Evolutionary conservation across 2,329 filamentous ascomycete genomes (phyloP), one percentile per base, ranked within the genome.

Genomic region (Monosporascus ibericus): DNA sequence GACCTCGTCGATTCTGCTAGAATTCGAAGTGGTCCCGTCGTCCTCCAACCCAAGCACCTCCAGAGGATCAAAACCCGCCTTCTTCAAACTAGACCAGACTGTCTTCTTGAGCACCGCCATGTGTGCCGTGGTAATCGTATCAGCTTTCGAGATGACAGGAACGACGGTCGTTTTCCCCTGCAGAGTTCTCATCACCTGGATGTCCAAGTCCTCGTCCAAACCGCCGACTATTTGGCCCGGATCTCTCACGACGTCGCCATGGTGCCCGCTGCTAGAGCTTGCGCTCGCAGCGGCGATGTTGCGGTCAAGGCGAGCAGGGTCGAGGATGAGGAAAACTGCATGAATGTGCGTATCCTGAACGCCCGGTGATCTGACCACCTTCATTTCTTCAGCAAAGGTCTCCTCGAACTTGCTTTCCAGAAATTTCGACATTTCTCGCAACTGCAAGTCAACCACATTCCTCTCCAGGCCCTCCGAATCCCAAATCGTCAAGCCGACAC

Each of bases 351-450:
- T 96, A 74, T 99, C 94, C 68, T 91, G 89, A 58, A 90, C 88
- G 52, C 92, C 92, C 25, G 94, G 92, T 50, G 92, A 91, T 63
- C 94, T 88, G 56, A 96, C 80, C 47, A 99, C 92, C 76, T 96
- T 97, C 81, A 95, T 95, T 75, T 99, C 94, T 72, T 99, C 94
- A 48, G 84, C 84, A 68, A 99, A 95, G 0, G 94, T 97, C 65
- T 99, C 94, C 69, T 99, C 92, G 62, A 99, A 99, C 71, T 97
- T 97, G 76, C 88, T 92, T 76, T 99, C 94, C 54, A 99, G 77
- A 73, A 99, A 99, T 8, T 87, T 81, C 36, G 88, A 86, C 77
- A 97, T 92, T 68, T 95, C 90, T 55, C 92, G 85, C 59, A 99
- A 77, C 71, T 99, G 94, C 59, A 97, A 81, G 69, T 97, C 94